Conservation (phyloP, 2,329 filamentous ascomycete genomes). For the Phyllosticta capitalensis region DNA sequence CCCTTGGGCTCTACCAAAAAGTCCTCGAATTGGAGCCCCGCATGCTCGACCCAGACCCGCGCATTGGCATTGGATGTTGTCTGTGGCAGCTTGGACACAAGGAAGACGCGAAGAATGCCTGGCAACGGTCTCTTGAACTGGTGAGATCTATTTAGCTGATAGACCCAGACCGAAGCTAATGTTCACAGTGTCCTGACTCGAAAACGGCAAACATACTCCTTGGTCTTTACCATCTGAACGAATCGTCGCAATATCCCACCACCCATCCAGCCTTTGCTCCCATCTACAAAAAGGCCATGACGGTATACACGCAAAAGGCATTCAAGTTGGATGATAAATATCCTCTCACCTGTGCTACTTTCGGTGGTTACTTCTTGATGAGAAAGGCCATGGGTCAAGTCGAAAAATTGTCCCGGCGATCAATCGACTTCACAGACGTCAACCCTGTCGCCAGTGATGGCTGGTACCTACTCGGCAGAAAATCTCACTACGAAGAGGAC, state of each 20-base stretch:
- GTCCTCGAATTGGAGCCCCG: conserved; percentile 78
- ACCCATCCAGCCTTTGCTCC: conserved; percentile 76
- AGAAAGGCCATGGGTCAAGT: conserved; percentile 72
- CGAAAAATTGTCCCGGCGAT: conserved; percentile 79
- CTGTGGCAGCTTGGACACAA: conserved; percentile 95
- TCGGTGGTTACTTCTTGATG: conserved; percentile 81
- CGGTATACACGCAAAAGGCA: conserved; percentile 82
- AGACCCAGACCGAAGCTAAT: conserved; percentile 2
- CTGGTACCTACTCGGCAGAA: conserved; percentile 88
- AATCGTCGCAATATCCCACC: conserved; percentile 71
- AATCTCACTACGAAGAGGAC: conserved; percentile 77
- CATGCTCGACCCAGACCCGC: conserved; percentile 83
- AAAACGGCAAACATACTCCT: conserved; percentile 87
- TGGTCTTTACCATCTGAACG: conserved; percentile 80
- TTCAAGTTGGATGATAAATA: conserved; percentile 90
- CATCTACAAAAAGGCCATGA: conserved; percentile 89
- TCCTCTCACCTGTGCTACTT: conserved; percentile 81
- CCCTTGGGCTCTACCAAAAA: conserved; percentile 76
- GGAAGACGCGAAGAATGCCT: conserved; percentile 80
- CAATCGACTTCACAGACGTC: conserved; percentile 91
- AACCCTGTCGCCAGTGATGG: conserved; percentile 95
- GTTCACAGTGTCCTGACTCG: conserved; percentile 55
- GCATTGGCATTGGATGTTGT: conserved; percentile 93
- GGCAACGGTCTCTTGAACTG: conserved; percentile 79
- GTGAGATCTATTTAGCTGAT: conserved; percentile 29